These are phyloP conservation scores for Penicillium steckii DNA, from an alignment of 495 filamentous ascomycete genomes.

Conservation along the genomic window DNA sequence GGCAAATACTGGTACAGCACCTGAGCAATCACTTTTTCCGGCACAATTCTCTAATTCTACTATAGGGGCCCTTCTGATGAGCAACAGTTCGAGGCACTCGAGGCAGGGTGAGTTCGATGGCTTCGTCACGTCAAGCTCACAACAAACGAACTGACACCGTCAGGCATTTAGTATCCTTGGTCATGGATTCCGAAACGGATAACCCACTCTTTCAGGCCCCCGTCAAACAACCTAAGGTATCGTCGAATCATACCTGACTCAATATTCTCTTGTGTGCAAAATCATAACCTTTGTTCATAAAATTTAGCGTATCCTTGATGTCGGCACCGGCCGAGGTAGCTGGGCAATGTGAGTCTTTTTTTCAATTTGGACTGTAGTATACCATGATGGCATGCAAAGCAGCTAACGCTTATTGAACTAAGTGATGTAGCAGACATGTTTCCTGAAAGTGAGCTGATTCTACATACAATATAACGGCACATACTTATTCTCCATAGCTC, in stretches of 20 bases:
- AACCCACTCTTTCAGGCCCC: not conserved
- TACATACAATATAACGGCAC: not conserved
- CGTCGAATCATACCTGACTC: not conserved
- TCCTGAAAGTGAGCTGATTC: not conserved
- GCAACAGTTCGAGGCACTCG: not conserved
- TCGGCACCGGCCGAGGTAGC: not conserved
- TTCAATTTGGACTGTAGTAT: too few relatives aligned
- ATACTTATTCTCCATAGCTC: not conserved
- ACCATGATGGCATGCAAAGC: not conserved
- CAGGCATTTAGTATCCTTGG: not conserved
- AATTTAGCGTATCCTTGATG: not conserved
- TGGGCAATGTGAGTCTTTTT: not conserved
- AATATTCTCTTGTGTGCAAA: not conserved
- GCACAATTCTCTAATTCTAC: not conserved
- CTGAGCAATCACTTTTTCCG: not conserved
- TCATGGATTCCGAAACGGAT: not conserved
- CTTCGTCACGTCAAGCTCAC: not conserved
- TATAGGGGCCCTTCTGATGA: not conserved
- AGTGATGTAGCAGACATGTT: not conserved
- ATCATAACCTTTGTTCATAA: not conserved
- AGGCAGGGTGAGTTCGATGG: not conserved
- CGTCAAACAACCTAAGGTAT: not conserved
- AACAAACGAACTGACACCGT: not conserved
- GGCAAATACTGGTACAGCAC: not conserved
- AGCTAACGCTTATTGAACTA: not conserved